These are phyloP conservation scores for Capsicum baccatum DNA, from an alignment of 257 asterid species.

Conservation along the genomic window DNA sequence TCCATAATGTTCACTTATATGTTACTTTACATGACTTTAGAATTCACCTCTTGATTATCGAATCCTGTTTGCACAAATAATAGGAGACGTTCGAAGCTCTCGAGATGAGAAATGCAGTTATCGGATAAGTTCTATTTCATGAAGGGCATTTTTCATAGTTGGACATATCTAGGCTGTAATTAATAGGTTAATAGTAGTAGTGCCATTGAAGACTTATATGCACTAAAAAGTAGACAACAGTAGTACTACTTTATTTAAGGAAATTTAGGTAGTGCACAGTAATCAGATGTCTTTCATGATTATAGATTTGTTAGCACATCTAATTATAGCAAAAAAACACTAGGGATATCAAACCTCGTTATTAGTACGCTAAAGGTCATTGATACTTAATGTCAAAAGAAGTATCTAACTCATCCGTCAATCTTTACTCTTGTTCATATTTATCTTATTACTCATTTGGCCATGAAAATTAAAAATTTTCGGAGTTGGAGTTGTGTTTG, in stretches of 20 bases:
- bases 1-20: too few relatives aligned
- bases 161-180: not conserved
- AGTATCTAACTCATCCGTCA: too few relatives aligned
- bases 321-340: not conserved
- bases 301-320: not conserved
- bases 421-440: too few relatives aligned
- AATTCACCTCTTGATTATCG: too few relatives aligned
- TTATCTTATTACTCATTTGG: too few relatives aligned
- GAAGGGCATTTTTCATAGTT: not conserved
- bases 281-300: not conserved
- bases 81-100: too few relatives aligned
- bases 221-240: not conserved
- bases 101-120: too few relatives aligned
- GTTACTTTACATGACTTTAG: not conserved
- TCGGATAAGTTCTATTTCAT: not conserved
- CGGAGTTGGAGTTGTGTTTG: too few relatives aligned
- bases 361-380: not conserved
- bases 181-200: not conserved
- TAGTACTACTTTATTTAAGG: not conserved
- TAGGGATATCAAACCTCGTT: not conserved
- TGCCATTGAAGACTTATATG: not conserved
- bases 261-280: not conserved
- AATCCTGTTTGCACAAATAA: too few relatives aligned
- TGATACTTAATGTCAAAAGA: not conserved
- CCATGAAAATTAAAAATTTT: too few relatives aligned